Evolutionary conservation across 306 rosid genomes (phyloP).

Genomic region (Cucumis cinereus): DNA sequence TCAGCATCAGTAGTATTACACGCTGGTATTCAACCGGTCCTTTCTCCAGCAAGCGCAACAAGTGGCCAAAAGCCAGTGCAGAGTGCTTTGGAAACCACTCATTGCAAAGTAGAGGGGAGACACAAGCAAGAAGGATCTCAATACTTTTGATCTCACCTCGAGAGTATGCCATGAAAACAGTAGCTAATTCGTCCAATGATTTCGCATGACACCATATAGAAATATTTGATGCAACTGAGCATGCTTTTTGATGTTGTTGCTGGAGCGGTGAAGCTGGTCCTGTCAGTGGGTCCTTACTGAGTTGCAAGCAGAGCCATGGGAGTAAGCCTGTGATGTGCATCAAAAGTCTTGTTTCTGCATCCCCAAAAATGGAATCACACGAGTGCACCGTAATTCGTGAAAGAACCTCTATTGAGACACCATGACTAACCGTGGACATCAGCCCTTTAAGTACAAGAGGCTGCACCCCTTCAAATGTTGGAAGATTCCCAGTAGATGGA

Average conservation of each 20-base stretch:
- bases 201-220: conserved; percentile 91
- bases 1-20: conserved; percentile 82
- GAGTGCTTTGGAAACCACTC: conserved; percentile 99
- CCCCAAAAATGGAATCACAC: conserved; percentile 94
- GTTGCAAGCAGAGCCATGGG: conserved; percentile 97
- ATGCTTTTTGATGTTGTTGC: conserved; percentile 82
- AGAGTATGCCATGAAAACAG: conserved; percentile 72
- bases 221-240: conserved; percentile 82
- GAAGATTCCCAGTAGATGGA: conserved; percentile 60
- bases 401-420: conserved; percentile 88
- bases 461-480: conserved; percentile 92
- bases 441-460: conserved; percentile 98
- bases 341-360: conserved; percentile 79
- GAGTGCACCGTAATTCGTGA: conserved; percentile 86
- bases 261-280: conserved; percentile 87
- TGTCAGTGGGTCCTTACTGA: conserved; percentile 58
- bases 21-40: conserved; percentile 97
- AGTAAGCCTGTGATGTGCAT: conserved; percentile 98
- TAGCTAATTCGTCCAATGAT: conserved; percentile 76
- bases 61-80: conserved; percentile 86
- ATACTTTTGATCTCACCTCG: conserved; percentile 73
- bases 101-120: conserved; percentile 73
- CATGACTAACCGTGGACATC: conserved; percentile 81
- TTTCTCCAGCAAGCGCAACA: conserved; percentile 72
- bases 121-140: conserved; percentile 79